phyloP scores from a whole-genome alignment of 805 yeast species.

The Yamadazyma insecticola region DNA sequence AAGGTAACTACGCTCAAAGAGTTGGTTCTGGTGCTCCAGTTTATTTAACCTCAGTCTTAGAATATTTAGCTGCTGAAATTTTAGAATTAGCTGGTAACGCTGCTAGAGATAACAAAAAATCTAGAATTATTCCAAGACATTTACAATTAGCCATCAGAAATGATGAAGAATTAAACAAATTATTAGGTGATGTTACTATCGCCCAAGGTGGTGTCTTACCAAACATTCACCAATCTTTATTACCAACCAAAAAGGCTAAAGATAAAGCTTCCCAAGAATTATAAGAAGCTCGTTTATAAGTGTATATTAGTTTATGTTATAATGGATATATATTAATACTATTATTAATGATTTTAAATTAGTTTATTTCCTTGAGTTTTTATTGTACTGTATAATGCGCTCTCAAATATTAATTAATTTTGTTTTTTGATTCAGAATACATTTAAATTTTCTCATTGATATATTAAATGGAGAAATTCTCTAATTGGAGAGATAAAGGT shows the following conservation, averaged over 20 bases:
- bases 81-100: conserved; percentile 98
- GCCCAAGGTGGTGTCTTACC: conserved; percentile 99
- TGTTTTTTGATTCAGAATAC: too few species aligned
- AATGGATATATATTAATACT: too few species aligned
- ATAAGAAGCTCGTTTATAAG: conserved; percentile 31
- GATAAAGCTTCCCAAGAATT: conserved; percentile 65
- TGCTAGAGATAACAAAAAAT: conserved; percentile 98
- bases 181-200: conserved; percentile 87
- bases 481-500: conserved; percentile 82
- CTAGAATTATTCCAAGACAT: conserved; percentile 98
- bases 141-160: conserved; percentile 97
- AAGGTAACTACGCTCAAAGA: conserved; percentile 97
- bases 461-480: conserved; percentile 89
- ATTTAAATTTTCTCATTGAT: too few species aligned
- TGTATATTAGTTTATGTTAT: conserved; percentile 11
- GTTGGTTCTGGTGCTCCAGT: conserved; percentile 99
- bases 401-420: too few species aligned
- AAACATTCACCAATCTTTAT: conserved; percentile 89
- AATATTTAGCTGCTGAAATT: conserved; percentile 96
- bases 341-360: too few species aligned
- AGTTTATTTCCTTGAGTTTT: too few species aligned
- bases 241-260: conserved; percentile 71
- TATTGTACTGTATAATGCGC: too few species aligned
- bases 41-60: conserved; percentile 93
- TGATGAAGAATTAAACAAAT: conserved; percentile 96